Conservation (phyloP, 208 protist species). For the Balamuthia mandrillaris region DNA sequence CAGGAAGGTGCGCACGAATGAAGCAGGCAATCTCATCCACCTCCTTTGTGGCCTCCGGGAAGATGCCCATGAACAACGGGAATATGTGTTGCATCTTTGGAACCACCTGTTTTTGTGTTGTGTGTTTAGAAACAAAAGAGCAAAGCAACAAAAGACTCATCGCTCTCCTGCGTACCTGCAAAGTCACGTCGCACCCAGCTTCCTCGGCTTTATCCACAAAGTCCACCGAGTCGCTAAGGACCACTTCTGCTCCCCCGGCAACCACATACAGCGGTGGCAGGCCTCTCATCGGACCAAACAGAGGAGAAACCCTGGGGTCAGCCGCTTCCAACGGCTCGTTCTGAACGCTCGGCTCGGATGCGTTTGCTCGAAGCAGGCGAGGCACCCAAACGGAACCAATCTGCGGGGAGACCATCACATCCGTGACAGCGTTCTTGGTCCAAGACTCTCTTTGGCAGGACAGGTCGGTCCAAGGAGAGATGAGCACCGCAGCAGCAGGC, state of each 20-base stretch:
- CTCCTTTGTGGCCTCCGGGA: background rate
- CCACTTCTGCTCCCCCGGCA: background rate
- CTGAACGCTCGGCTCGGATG: too few relatives aligned
- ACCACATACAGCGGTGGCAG: too few relatives aligned
- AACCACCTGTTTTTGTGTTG: background rate
- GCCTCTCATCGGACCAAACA: too few relatives aligned
- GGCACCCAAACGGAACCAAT: background rate
- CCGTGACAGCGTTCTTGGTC: background rate
- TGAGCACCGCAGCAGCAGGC: background rate
- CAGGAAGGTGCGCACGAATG: too few relatives aligned
- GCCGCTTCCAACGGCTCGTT: too few relatives aligned
- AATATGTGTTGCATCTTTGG: slow-evolving; percentile 25
- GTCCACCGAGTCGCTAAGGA: background rate
- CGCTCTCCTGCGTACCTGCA: background rate
- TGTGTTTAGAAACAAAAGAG: background rate
- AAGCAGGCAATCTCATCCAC: background rate
- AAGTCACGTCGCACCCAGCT: slow-evolving; percentile 6
- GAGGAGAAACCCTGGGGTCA: too few relatives aligned
- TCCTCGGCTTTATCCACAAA: slow-evolving; percentile 19
- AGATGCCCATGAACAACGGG: background rate
- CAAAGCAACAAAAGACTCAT: background rate
- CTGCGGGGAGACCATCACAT: background rate
- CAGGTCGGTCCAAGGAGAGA: slow-evolving; percentile 27
- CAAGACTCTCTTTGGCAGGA: background rate
- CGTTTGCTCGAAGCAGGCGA: background rate